These are phyloP conservation scores for Yarrowia hollandica DNA, from an alignment of 805 yeast genomes.

Conservation along the genomic window DNA sequence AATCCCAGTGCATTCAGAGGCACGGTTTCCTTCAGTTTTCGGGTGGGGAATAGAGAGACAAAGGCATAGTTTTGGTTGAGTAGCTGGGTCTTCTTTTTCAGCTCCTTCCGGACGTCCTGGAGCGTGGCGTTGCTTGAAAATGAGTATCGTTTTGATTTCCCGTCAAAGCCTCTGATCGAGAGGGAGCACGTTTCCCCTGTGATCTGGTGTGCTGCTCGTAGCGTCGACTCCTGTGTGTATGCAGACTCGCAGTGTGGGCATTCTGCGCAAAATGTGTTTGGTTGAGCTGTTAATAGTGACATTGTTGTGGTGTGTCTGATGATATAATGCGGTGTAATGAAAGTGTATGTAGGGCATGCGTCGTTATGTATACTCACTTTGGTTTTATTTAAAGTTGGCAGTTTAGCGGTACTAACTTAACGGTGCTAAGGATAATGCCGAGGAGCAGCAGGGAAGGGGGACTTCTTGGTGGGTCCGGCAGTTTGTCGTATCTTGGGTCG, in stretches of 20 bases:
- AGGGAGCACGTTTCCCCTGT: slow-evolving; percentile 7
- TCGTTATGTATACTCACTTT: not conserved
- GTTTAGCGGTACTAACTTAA: slow-evolving; percentile 3
- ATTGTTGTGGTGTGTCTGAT: not conserved
- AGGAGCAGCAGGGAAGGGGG: not conserved
- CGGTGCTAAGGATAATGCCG: slow-evolving; percentile 8
- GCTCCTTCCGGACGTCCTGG: slow-evolving; percentile 24
- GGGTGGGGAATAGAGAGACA: slow-evolving; percentile 25
- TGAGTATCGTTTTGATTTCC: slow-evolving; percentile 18
- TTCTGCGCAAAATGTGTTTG: slow-evolving; percentile 17
- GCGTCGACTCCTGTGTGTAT: not conserved
- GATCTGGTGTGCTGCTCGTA: not conserved
- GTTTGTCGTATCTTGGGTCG: too few relatives aligned
- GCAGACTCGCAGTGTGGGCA: slow-evolving; percentile 18
- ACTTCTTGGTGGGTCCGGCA: too few relatives aligned
- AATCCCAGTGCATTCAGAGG: not conserved
- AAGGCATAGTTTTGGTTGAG: slow-evolving; percentile 29
- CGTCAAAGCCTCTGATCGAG: slow-evolving; percentile 24
- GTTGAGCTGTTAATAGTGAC: not conserved
- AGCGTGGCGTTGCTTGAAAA: slow-evolving; percentile 14
- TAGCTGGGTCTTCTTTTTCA: slow-evolving; percentile 8
- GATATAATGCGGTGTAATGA: not conserved
- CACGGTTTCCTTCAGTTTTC: slow-evolving; percentile 22
- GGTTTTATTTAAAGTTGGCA: slow-evolving; percentile 9
- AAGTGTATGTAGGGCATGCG: not conserved